A percentile compares a stretch with the other conserved stretches of the same genome.
phyloP scores from a whole-genome alignment of 1,284 basidiomycete genomes.

The Sanguinoderma infundibulare region DNA sequence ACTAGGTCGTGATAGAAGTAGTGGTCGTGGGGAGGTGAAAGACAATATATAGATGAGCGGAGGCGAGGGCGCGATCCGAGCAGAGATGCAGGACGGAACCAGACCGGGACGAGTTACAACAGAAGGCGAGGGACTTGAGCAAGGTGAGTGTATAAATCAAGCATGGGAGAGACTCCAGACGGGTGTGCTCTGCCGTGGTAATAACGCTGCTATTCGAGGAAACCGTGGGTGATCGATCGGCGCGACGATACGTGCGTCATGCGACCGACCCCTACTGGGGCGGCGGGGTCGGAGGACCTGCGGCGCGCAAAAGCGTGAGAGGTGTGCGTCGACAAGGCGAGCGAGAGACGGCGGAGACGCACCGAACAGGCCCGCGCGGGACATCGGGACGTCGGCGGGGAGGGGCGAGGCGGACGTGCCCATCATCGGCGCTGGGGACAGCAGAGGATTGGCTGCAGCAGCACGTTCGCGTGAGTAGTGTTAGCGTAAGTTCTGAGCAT shows the following conservation, averaged over 20 bases:
- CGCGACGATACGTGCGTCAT: too few relatives aligned
- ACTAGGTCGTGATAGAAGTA: constrained; percentile 3
- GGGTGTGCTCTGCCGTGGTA: too few relatives aligned
- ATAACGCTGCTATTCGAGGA: not conserved
- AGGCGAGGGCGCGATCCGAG: not conserved
- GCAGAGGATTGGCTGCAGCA: constrained; percentile 54
- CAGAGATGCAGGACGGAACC: not conserved
- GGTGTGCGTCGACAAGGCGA: not conserved
- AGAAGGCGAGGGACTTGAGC: too few relatives aligned
- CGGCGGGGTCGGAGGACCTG: constrained; percentile 63
- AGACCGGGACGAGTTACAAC: not conserved
- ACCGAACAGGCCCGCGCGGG: constrained; percentile 68
- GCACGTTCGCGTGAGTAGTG: too few relatives aligned
- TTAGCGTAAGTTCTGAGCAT: not conserved
- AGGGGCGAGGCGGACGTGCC: constrained; percentile 40
- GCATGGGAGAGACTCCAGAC: not conserved
- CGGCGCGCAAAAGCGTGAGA: not conserved
- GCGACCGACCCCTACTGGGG: too few relatives aligned
- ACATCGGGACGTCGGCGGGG: constrained; percentile 43
- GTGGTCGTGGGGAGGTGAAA: too few relatives aligned
- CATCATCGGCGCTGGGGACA: constrained; percentile 51
- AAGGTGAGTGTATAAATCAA: not conserved
- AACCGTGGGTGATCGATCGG: constrained; percentile 7
- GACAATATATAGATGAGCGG: not conserved
- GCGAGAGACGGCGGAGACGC: constrained; percentile 10